A percentile compares a stretch with the other conserved stretches of the same genome.
phyloP scores from a whole-genome alignment of 2,329 filamentous ascomycete genomes.

The Bertia moriformis region DNA sequence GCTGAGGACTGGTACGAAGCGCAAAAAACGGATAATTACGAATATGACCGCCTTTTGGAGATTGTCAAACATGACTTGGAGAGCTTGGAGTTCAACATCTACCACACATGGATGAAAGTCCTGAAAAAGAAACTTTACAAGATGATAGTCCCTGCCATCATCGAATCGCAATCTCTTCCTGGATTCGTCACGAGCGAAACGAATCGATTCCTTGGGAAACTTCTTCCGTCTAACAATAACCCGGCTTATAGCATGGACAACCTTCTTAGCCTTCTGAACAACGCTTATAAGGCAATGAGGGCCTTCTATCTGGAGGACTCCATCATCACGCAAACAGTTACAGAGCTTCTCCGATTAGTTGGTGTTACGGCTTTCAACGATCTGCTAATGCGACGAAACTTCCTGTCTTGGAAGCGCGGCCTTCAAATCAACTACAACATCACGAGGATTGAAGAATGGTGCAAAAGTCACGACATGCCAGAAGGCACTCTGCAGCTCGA shows the following conservation, averaged over 20 bases:
- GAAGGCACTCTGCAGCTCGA: constrained; percentile 94
- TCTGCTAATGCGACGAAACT: constrained; percentile 90
- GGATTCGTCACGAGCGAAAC: constrained; percentile 98
- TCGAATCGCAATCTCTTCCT: constrained; percentile 93
- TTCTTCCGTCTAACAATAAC: constrained; percentile 74
- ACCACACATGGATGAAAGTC: constrained; percentile 99
- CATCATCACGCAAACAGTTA: constrained; percentile 90
- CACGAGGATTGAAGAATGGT: constrained; percentile 98
- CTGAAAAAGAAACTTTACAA: constrained; percentile 98
- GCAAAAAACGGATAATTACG: constrained; percentile 97
- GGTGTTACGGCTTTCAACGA: constrained; percentile 98
- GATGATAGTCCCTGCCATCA: constrained; percentile 99
- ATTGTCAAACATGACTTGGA: constrained; percentile 99
- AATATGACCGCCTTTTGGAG: constrained; percentile 91
- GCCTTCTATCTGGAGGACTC: constrained; percentile 92
- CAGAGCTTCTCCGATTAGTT: constrained; percentile 80
- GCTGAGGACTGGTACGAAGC: constrained; percentile 99
- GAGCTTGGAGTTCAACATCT: constrained; percentile 98
- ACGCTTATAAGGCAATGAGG: constrained; percentile 97
- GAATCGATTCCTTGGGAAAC: constrained; percentile 94
- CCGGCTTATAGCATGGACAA: constrained; percentile 99
- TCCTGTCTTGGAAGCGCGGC: constrained; percentile 97
- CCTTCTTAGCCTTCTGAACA: constrained; percentile 84
- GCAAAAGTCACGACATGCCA: constrained; percentile 99
- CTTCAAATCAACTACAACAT: constrained; percentile 99